Conservation (phyloP, 148 eudicot species). For the Hydrangea macrophylla region DNA sequence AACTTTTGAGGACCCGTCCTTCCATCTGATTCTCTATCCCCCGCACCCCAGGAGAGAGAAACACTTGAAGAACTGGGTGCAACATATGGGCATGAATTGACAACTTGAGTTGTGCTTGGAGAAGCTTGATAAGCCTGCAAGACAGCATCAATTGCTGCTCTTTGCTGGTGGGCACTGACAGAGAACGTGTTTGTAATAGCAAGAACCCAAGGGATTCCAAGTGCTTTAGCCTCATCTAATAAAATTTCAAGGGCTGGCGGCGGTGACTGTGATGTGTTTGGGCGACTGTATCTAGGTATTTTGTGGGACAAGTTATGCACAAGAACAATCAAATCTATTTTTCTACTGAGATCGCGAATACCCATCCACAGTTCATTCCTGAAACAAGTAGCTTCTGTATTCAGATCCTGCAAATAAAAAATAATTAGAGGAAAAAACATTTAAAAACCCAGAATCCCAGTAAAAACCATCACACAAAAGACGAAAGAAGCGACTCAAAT, state of each 20-base stretch:
- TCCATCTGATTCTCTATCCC: constrained; percentile 32
- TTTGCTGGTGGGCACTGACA: constrained; percentile 93
- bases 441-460: background rate
- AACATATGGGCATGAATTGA: constrained; percentile 85
- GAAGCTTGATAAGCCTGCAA: constrained; percentile 85
- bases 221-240: constrained; percentile 87
- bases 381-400: constrained; percentile 71
- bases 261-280: constrained; percentile 45
- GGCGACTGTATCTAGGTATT: constrained; percentile 58
- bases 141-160: constrained; percentile 61
- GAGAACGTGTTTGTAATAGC: constrained; percentile 92
- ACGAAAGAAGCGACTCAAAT: background rate
- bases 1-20: constrained; percentile 48
- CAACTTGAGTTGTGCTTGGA: constrained; percentile 63
- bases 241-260: constrained; percentile 73
- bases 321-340: constrained; percentile 82
- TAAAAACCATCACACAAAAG: background rate
- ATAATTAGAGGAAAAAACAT: background rate
- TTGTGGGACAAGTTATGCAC: constrained; percentile 94
- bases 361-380: constrained; percentile 94
- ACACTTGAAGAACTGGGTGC: constrained; percentile 64
- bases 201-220: constrained; percentile 97
- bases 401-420: constrained; percentile 63
- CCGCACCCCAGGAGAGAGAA: constrained; percentile 41
- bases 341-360: constrained; percentile 78